Base-by-base conservation (phyloP, 164 flowering plant species). In the Berberis vulgaris region DNA sequence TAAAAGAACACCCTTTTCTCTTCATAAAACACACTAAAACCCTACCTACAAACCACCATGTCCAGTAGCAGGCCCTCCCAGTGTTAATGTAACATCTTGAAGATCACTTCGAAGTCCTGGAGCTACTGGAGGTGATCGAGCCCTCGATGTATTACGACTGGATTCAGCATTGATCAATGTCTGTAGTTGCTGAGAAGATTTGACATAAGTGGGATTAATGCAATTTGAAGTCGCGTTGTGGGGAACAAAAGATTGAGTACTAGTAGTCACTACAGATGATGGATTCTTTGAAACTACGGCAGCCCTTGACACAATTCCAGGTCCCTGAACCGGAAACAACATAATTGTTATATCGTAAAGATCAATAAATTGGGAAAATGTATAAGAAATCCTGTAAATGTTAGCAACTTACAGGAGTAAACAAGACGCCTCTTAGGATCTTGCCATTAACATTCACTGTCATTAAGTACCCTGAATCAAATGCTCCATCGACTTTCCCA, bases 391-490 rank as follows among this genome's bases (percentile, higher is more conserved):
- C 26, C 26, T 26, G 26, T 4, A 54, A 3, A 63, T 0, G 26
- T 26, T 43, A 12, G 6, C 5, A 38, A 60, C 82, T 84, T 82
- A 93, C 98, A 4, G 96, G 96, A 69, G 89, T 47, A 68, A 93
- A 93, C 49, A 93, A 61, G 73, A 93, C 86, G 42, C 98, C 98
- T 73, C 98, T 70, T 65, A 84, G 82, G 3, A 84, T 73, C 72
- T 68, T 87, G 54, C 98, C 98, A 67, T 90, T 85, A 11, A 93
- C 86, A 10, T 71, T 82, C 41, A 95, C 97, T 1, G 97, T 90
- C 92, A 93, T 83, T 26, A 93, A 83, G 68, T 77, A 88, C 13
- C 98, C 98, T 1, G 98, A 90, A 68, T 93, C 98, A 45, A 93
- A 93, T 8, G 89, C 83, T 58, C 87, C 98, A 55, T 90, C 97